phyloP scores from a whole-genome alignment of 495 filamentous ascomycete species.

The Daldinia vernicosa region DNA sequence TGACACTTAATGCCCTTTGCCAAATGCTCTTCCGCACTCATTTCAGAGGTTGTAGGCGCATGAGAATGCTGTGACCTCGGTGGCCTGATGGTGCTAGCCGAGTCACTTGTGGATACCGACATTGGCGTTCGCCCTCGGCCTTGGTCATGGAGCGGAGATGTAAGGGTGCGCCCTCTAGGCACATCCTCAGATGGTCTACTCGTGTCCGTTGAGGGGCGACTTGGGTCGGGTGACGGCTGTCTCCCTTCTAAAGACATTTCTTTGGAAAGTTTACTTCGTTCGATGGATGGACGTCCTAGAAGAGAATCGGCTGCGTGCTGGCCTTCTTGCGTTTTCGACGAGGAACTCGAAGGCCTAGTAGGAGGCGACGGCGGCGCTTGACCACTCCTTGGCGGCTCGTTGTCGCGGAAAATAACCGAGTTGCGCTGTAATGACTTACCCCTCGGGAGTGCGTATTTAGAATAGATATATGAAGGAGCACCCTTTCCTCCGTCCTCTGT shows the following conservation, averaged over 20 bases:
- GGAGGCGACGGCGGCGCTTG: slow-evolving; percentile 66
- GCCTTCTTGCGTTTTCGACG: slow-evolving; percentile 47
- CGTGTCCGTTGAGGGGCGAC: slow-evolving; percentile 59
- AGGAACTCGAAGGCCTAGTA: slow-evolving; percentile 60
- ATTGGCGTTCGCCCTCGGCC: slow-evolving; percentile 50
- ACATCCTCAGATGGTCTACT: slow-evolving; percentile 51
- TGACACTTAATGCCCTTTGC: slow-evolving; percentile 87
- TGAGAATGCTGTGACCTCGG: slow-evolving; percentile 61
- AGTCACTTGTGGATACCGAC: slow-evolving; percentile 69
- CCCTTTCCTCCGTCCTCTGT: slow-evolving; percentile 51
- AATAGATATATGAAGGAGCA: slow-evolving; percentile 81
- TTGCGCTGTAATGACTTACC: slow-evolving; percentile 78
- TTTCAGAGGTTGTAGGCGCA: slow-evolving; percentile 59
- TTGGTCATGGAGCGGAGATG: slow-evolving; percentile 50
- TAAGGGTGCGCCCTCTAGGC: slow-evolving; percentile 50
- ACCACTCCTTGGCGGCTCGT: slow-evolving; percentile 57
- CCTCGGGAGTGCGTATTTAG: slow-evolving; percentile 82
- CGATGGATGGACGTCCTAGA: slow-evolving; percentile 51
- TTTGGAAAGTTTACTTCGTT: slow-evolving; percentile 57
- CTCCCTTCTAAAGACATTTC: slow-evolving; percentile 48
- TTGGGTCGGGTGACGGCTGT: slow-evolving; percentile 53
- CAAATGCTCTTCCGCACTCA: slow-evolving; percentile 87
- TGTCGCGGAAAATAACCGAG: slow-evolving; percentile 70
- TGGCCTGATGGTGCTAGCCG: slow-evolving; percentile 71
- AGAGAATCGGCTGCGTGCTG: slow-evolving; percentile 51